Conservation (phyloP, 2,329 filamentous ascomycete species). For the Aureobasidium pullulans region DNA sequence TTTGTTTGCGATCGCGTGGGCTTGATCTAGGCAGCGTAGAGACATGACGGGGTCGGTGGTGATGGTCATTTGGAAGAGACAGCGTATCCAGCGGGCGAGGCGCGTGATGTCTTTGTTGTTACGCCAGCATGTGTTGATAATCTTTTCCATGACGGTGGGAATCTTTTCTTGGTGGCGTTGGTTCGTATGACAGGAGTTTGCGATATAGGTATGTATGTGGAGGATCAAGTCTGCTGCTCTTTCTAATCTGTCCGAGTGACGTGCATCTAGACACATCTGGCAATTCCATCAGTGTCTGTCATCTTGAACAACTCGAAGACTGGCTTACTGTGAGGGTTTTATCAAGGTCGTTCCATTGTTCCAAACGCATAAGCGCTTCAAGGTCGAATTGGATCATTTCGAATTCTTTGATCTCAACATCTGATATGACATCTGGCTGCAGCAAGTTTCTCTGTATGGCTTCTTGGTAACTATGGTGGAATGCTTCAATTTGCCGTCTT, state of each 20-base stretch:
- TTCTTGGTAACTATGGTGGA: conserved; percentile 42
- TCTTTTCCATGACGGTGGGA: conserved; percentile 47
- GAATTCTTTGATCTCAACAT: conserved; percentile 53
- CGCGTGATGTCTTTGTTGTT: conserved; percentile 47
- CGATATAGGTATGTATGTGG: conserved; percentile 33
- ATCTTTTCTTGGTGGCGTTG: conserved; percentile 18
- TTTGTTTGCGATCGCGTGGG: conserved; percentile 45
- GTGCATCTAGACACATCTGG: conserved; percentile 8
- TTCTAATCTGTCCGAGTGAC: conserved; percentile 33
- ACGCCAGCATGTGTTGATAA: conserved; percentile 61
- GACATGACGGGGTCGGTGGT: conserved; percentile 26
- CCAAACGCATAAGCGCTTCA: conserved; percentile 62
- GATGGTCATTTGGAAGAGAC: conserved; percentile 28
- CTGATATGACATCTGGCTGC: conserved; percentile 34
- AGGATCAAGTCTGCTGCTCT: conserved; percentile 41
- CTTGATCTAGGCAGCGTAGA: conserved; percentile 58
- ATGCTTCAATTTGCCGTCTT: conserved; percentile 54
- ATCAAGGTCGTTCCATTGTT: conserved; percentile 59
- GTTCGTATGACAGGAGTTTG: conserved; percentile 16
- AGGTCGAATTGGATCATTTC: conserved; percentile 70
- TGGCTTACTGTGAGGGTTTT: conserved; percentile 46
- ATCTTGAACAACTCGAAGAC: conserved; percentile 11
- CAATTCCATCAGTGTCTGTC: not conserved
- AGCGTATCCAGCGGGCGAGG: conserved; percentile 66
- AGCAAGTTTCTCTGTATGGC: conserved; percentile 24